phyloP scores from a whole-genome alignment of 495 filamentous ascomycete genomes.

The Penicillium pancosmium region DNA sequence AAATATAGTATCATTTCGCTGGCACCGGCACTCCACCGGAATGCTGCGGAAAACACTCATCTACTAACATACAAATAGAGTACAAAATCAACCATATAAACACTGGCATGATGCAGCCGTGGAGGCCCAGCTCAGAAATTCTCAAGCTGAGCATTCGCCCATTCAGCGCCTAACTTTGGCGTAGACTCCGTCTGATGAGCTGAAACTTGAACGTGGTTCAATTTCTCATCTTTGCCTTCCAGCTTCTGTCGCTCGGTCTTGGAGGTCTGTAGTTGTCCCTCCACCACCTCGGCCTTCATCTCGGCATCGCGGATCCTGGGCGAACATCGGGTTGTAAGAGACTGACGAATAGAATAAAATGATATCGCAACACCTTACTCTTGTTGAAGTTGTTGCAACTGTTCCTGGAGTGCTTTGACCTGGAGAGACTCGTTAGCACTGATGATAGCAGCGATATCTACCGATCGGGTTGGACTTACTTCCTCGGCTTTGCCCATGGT shows the following conservation, averaged over 20 bases:
- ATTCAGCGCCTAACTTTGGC: slow-evolving; percentile 1
- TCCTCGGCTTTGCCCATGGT: slow-evolving; percentile 6
- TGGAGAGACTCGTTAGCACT: not conserved
- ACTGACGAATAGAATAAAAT: not conserved
- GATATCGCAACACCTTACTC: not conserved
- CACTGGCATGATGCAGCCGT: not conserved
- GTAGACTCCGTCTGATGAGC: not conserved
- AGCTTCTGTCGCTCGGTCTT: slow-evolving; percentile 2
- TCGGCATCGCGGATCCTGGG: slow-evolving; percentile 5
- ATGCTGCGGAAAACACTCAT: no score
- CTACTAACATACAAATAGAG: not conserved
- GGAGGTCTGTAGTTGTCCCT: slow-evolving; percentile 4
- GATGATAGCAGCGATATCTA: not conserved
- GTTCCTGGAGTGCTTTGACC: slow-evolving; percentile 6
- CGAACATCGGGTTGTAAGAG: slow-evolving; percentile 1
- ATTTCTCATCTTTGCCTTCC: not conserved
- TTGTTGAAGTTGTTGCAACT: slow-evolving; percentile 5
- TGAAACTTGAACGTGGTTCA: not conserved
- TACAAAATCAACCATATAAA: not conserved
- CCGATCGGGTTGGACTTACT: not conserved
- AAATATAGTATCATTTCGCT: not conserved
- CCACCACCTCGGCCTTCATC: not conserved
- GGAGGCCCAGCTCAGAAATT: not conserved
- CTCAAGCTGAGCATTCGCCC: slow-evolving; percentile 4
- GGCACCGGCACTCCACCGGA: no score